These are phyloP conservation scores for Angomonas ambiguus DNA, from an alignment of 208 protist genomes.

Conservation along the genomic window DNA sequence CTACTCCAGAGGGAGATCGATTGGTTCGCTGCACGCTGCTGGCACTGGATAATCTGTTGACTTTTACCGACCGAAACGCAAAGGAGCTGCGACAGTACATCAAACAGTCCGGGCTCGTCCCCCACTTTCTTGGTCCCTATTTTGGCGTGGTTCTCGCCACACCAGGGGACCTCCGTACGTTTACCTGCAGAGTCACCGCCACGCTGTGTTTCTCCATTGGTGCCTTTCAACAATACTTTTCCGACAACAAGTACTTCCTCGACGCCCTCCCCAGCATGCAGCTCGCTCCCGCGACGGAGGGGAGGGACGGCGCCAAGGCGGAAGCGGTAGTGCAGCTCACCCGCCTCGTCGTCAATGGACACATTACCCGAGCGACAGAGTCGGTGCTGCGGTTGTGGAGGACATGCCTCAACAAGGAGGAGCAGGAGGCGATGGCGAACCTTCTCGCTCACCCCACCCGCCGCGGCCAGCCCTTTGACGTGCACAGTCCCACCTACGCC, in stretches of 20 bases:
- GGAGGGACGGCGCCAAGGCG: conserved; percentile 8
- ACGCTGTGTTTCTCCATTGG: conserved; percentile 9
- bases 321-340: conserved; percentile 30
- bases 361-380: neutral
- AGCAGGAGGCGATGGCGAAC: conserved; percentile 15
- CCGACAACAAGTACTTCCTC: neutral
- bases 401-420: conserved; percentile 14
- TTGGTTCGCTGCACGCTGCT: conserved; percentile 12
- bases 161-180: neutral
- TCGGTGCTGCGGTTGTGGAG: conserved; percentile 20
- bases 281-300: neutral
- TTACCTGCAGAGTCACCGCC: conserved; percentile 6
- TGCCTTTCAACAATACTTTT: neutral
- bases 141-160: neutral
- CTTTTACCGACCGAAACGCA: conserved; percentile 14
- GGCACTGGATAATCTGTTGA: conserved; percentile 17
- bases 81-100: conserved; percentile 16
- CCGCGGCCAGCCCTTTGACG: conserved; percentile 28
- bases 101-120: neutral
- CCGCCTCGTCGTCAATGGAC: conserved; percentile 34
- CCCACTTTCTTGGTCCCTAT: conserved; percentile 1
- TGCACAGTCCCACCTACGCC: conserved; percentile 32
- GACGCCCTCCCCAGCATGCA: neutral
- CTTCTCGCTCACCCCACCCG: conserved; percentile 27
- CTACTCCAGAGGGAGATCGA: neutral